Evolutionary conservation across 768 basidiomycete genomes (phyloP), one percentile per base, ranked within the genome.

Genomic region (Lactifluus subvellereus): DNA sequence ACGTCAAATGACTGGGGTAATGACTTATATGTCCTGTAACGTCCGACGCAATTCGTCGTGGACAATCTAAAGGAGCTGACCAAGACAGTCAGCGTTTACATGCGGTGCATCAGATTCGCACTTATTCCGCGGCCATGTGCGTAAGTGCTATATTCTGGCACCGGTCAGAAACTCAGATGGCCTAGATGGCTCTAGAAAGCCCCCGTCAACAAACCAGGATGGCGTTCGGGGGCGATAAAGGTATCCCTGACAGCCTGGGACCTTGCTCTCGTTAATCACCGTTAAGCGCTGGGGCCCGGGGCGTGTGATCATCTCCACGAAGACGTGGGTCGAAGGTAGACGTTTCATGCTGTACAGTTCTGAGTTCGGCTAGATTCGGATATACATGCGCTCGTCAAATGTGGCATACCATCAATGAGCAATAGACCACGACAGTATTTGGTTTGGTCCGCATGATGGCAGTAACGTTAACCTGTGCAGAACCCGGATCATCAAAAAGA

Each of bases 311-410:
- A 38, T 50, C 53, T 49, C 38, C 9, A 42, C 32, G 10, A n/a
- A 18, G 40, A 27, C 10, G 6, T 45, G 45, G 18, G 32, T 54
- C 50, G 20, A 35, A 27, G 8, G 20, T 40, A 45, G 14, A 48
- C 20, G 47, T 55, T 54, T 51, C 62, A 55, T 55, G 47, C 33
- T 37, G 48, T 50, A 51, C 52, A 35, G 49, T 55, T 55, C 5
- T 13, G 32, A 40, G 45, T n/a, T 55, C 16, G 32, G 32, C 47
- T n/a, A 38, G 30, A 40, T 61, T 54, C 53, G 30, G 27, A 54
- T 14, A 48, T 22, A 48, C 9, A 14, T 33, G 42, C 42, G 9
- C 30, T 56, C 30, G 16, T 16, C 22, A 27, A 37, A 60, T n/a
- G 52, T 9, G 30, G 53, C 47, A 55, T 38, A 40, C 18, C 10